Evolutionary conservation across 2,329 filamentous ascomycete species (phyloP), one percentile per base, ranked within the genome.

Genomic region (Diaporthe sp.): DNA sequence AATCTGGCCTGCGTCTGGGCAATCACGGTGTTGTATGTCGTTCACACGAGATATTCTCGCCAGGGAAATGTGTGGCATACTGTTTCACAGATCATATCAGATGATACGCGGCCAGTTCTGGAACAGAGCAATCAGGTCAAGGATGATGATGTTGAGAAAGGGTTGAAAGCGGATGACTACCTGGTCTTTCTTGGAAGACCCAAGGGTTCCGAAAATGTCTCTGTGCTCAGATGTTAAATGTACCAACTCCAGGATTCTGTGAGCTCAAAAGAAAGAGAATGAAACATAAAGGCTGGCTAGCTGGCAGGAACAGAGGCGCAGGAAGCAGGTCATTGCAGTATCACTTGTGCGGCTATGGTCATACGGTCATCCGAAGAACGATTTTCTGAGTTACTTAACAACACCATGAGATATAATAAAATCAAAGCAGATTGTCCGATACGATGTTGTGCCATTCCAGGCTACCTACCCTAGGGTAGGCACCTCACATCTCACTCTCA

Each of bases 51-150:
- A 34, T 68, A 39, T 6, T 51, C 63, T 10, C 28, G 63, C 10
- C 63, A 68, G 12, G 63, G 63, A 3, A 68, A 53, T 10, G 12
- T 68, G 31, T 68, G 63, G 63, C 63, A 68, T 22, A 2, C 47
- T 1, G 44, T 68, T 15, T 34, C 63, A 10, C 63, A 68, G 28
- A 44, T 68, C 2, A 68, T 51, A 47, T 53, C 63, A 9, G 63
- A 68, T 4, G 25, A 51, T 1, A 68, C 44, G 2, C 25, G 12
- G 1, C 12, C 8, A 1, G 1, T 68, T 25, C 28, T 53, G 47
- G 44, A 51, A 39, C 20, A 12, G 8, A 51, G 44, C 28, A 37
- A 68, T 1, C 9, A 5, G 5, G 20, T 25, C 12, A 68, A 0
- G 10, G 63, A 68, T 20, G 9, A 20, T 1, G 7, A 44, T 1